Base-by-base conservation (phyloP, 257 asterid species). In the Solanum sejunctum region DNA sequence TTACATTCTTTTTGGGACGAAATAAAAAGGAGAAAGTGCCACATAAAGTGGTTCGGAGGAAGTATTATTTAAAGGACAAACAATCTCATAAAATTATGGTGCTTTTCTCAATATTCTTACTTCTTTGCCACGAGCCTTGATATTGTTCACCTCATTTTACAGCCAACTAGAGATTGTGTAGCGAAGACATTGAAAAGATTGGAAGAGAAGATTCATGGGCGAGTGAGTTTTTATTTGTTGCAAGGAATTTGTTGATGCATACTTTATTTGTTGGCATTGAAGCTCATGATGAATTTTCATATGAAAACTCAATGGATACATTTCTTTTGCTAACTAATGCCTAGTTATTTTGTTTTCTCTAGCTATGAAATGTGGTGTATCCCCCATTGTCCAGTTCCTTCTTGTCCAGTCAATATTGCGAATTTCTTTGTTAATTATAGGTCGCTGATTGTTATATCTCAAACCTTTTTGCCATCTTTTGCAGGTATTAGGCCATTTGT, bases 111-210 rank as follows among this genome's bases (percentile, higher is more conserved):
- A 28, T 71, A 18, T 52, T 69, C 21, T 55, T 52, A n/a, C 18
- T 54, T 67, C 32, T 39, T 43, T 86, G 55, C 54, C 81, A 49
- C 18, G 52, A 20, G 70, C 66, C 36, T 67, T 16, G 41, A 54
- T 83, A 6, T 52, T 54, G 54, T 26, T 52, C 70, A 47, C 64
- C 55, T 12, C 20, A 36, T 54, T 67, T 67, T 87, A 88, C 97
- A 97, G 99, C 99, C 99, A 83, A 97, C 99, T 84, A 92, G 96
- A 88, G 99, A 95, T 88, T 97, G 99, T 89, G 98, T 97, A 49
- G 98, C 98, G 86, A 97, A 95, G 92, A 97, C 99, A 32, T 93
- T 97, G 86, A 95, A 95, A 91, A 92, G 99, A 89, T 91, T 97
- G 73, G 99, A 97, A 88, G 99, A 97, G 92, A 97, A 94, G 90